A percentile compares a stretch with the other conserved stretches of the same genome.
phyloP scores from a whole-genome alignment of 495 filamentous ascomycete species.

The Penicillium mononematosum region DNA sequence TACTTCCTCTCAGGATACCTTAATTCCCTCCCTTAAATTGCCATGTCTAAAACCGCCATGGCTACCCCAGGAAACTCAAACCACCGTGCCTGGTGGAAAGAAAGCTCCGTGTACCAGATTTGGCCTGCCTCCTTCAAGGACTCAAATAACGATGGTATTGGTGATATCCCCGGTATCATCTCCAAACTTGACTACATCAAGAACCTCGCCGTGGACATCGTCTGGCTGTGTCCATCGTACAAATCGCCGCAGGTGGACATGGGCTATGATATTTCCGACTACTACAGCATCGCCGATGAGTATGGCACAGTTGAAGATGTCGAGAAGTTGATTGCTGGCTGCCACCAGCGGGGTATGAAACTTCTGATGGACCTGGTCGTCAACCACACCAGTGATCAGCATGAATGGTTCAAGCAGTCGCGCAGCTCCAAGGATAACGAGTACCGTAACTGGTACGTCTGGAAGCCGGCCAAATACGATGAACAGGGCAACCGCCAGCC shows the following conservation, averaged over 20 bases:
- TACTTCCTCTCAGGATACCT: background rate
- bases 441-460: constrained; percentile 74
- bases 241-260: constrained; percentile 63
- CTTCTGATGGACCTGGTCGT: constrained; percentile 72
- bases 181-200: constrained; percentile 65
- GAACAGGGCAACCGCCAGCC: constrained; percentile 59
- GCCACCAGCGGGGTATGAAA: constrained; percentile 61
- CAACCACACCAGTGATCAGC: constrained; percentile 78
- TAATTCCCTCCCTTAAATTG: background rate
- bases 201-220: constrained; percentile 59
- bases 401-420: constrained; percentile 72
- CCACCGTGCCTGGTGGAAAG: constrained; percentile 56
- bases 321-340: constrained; percentile 58
- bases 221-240: constrained; percentile 70
- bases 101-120: constrained; percentile 64
- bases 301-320: constrained; percentile 66
- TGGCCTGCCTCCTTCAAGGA: constrained; percentile 68
- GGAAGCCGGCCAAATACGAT: constrained; percentile 60
- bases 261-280: constrained; percentile 69
- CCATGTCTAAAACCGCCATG: constrained; percentile 18
- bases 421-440: constrained; percentile 55
- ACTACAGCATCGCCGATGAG: constrained; percentile 57
- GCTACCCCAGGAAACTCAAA: constrained; percentile 32
- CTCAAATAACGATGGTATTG: constrained; percentile 65
- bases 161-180: constrained; percentile 66